Conservation (phyloP, 805 yeast species). For the Hermanozyma aechmeae region DNA sequence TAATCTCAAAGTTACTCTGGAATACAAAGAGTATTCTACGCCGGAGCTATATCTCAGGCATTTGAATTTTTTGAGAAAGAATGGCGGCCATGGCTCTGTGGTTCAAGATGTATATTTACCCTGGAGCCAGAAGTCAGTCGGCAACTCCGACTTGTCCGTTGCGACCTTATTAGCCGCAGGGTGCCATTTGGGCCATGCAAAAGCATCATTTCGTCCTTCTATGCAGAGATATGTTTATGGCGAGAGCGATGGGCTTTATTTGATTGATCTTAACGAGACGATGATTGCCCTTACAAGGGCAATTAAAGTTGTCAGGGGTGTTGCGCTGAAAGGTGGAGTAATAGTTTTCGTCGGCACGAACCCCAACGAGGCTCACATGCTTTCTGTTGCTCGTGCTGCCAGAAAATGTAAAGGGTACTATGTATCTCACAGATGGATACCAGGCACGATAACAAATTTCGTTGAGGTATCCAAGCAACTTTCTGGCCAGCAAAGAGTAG, state of each 20-base stretch:
- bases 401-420: conserved; percentile 68
- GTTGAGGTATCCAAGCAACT: conserved; percentile 55
- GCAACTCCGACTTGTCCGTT: conserved; percentile 50
- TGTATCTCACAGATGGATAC: conserved; percentile 82
- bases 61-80: conserved; percentile 45
- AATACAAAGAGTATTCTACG: conserved; percentile 57
- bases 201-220: conserved; percentile 63
- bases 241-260: conserved; percentile 80
- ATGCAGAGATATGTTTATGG: conserved; percentile 87
- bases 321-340: conserved; percentile 77
- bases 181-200: conserved; percentile 91
- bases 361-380: conserved; percentile 54
- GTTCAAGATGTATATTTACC: conserved; percentile 62
- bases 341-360: conserved; percentile 79
- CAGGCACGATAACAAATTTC: conserved; percentile 88
- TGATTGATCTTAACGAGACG: conserved; percentile 86
- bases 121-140: conserved; percentile 49
- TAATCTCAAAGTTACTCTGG: conserved; percentile 50
- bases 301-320: conserved; percentile 72
- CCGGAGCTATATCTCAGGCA: conserved; percentile 76
- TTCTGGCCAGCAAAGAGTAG: conserved; percentile 27
- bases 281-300: conserved; percentile 69
- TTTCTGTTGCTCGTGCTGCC: conserved; percentile 74
- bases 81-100: conserved; percentile 56
- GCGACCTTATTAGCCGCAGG: conserved; percentile 81